Percentiles rank a stretch among this genome's conserved stretches.
Evolutionary conservation across 1,139 yeast genomes (phyloP).

Genomic region (Lodderomyces jiufengensis): DNA sequence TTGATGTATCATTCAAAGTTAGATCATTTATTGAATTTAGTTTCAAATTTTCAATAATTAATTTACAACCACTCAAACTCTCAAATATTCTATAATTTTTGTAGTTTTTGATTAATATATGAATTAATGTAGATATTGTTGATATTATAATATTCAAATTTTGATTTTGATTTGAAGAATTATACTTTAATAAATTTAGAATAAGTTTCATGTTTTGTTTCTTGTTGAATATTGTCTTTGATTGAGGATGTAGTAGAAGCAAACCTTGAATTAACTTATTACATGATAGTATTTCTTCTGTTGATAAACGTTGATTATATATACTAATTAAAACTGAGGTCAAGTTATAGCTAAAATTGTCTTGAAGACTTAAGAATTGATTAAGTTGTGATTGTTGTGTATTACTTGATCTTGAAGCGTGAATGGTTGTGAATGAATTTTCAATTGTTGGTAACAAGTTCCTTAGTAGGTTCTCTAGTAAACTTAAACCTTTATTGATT

Average conservation of each 20-base stretch:
- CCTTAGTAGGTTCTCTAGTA: slow-evolving; percentile 18
- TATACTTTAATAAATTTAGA: slow-evolving; percentile 20
- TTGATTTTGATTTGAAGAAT: slow-evolving; percentile 3
- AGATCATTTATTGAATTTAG: slow-evolving; percentile 16
- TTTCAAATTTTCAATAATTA: slow-evolving; percentile 42
- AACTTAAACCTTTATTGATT: slow-evolving; percentile 14
- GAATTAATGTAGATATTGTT: slow-evolving; percentile 55
- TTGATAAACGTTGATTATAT: slow-evolving; percentile 15
- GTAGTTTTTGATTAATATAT: slow-evolving; percentile 56
- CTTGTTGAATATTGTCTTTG: slow-evolving; percentile 45
- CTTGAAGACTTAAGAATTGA: slow-evolving; percentile 48
- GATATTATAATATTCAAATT: slow-evolving; percentile 33
- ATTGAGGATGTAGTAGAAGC: slow-evolving; percentile 56
- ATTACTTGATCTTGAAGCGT: no score
- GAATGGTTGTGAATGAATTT: slow-evolving; percentile 6
- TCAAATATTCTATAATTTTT: slow-evolving; percentile 61
- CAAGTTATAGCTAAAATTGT: slow-evolving; percentile 47
- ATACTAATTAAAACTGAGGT: slow-evolving; percentile 32
- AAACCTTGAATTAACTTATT: slow-evolving; percentile 59
- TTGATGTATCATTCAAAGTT: neutral
- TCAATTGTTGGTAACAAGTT: slow-evolving; percentile 25
- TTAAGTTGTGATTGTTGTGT: slow-evolving; percentile 21
- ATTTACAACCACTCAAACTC: slow-evolving; percentile 52
- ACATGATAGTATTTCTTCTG: slow-evolving; percentile 19
- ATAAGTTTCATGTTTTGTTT: slow-evolving; percentile 30